Evolutionary conservation across 345 rosid genomes (phyloP), one percentile per base, ranked within the genome.

Genomic region (Litchi chinensis): DNA sequence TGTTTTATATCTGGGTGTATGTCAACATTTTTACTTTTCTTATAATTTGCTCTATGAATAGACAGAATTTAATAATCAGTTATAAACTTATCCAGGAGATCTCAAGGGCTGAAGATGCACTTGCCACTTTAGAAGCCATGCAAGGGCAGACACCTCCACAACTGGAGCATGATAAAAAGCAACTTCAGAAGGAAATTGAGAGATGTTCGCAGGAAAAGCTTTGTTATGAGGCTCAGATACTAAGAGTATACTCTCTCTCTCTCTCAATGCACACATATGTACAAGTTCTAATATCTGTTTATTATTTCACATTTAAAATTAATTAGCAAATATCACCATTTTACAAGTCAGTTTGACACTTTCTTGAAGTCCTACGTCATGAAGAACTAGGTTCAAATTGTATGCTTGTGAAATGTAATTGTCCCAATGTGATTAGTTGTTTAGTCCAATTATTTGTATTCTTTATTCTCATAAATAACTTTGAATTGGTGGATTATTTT

Each of bases 161-260:
- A 74, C 65, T 93, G 79, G 84, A 90, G 80, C 74, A 54, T 83
- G 99, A 94, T 32, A 94, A 93, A 78, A 77, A 87, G 76, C 90
- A 89, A 54, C 86, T 92, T 80, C 95, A 97, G 88, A 92, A 97
- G 76, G 94, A 92, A 81, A 76, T 94, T 71, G 99, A 97, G 75
- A 59, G 75, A 32, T 86, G 83, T 87, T 87, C 93, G 8, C 99
- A 94, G 84, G 98, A 93, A 85, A 97, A 97, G 82, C 90, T 92
- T 69, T 97, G 99, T 76, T 94, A 90, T 64, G 98, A 94, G 77
- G 97, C 99, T 81, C 99, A 94, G 86, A 87, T 97, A 82, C 79
- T 96, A 72, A 94, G 98, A 91, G 99, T 97, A 89, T 68, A 79
- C 65, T 71, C 79, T 65, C 74, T 5, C 52, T 65, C 37, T 46